Percentiles rank a stretch among this genome's conserved stretches.
Conservation (phyloP, 2,329 filamentous ascomycete species). For the Pezizomycotina sp. region DNA sequence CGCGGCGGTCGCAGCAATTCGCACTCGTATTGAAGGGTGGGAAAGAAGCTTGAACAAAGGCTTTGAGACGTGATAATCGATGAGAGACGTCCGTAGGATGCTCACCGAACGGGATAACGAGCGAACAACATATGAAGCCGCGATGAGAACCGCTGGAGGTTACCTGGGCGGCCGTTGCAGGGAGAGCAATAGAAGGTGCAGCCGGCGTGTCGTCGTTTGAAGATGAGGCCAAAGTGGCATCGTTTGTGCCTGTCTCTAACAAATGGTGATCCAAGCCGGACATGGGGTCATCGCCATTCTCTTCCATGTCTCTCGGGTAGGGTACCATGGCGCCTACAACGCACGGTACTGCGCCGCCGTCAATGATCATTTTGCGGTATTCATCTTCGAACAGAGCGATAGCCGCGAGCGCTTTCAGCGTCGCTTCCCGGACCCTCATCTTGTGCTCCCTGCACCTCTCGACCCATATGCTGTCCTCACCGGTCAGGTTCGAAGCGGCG, state of each 20-base stretch:
- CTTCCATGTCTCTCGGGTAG: conserved; percentile 3
- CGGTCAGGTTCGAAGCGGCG: conserved; percentile 36
- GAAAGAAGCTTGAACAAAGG: conserved; percentile 61
- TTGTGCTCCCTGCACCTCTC: conserved; percentile 42
- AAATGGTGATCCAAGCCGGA: no score
- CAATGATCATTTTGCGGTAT: conserved; percentile 65
- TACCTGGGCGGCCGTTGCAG: conserved; percentile 47
- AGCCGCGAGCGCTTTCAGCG: conserved; percentile 64
- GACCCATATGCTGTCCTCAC: conserved; percentile 40
- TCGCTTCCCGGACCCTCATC: conserved; percentile 58
- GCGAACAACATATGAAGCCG: conserved; percentile 66
- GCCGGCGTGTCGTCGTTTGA: no score
- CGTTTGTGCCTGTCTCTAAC: background rate
- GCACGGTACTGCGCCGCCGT: conserved; percentile 62
- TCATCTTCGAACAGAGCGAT: conserved; percentile 67
- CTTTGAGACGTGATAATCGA: conserved; percentile 66
- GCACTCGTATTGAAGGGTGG: conserved; percentile 59
- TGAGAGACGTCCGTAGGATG: conserved; percentile 66
- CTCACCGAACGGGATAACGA: conserved; percentile 73
- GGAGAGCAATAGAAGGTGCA: conserved; percentile 22
- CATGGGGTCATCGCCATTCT: conserved; percentile 6
- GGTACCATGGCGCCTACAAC: conserved; percentile 66
- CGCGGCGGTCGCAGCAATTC: conserved; percentile 69
- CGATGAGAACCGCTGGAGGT: conserved; percentile 59
- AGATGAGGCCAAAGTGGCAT: no score